phyloP scores from a whole-genome alignment of 345 rosid genomes.

The Alliaria petiolata region DNA sequence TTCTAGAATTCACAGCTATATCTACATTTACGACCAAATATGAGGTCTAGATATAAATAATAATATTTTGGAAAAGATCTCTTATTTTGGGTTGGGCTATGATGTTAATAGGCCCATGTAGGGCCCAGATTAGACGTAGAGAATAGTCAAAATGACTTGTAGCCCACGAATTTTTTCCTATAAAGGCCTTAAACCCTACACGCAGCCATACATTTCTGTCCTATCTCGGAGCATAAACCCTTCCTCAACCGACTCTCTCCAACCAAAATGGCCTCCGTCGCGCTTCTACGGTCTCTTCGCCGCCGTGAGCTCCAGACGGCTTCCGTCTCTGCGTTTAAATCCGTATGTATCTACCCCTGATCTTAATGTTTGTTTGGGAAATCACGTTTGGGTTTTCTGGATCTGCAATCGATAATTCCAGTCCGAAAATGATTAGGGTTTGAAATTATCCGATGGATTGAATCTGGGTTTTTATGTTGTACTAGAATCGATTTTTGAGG shows the following conservation, averaged over 20 bases:
- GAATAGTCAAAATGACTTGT: conserved; percentile 17
- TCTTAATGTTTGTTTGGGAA: neutral
- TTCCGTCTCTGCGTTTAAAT: conserved; percentile 44
- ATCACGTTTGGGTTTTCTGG: neutral
- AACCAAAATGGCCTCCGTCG: conserved; percentile 44
- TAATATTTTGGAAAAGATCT: neutral
- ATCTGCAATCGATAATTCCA: neutral
- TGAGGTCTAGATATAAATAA: neutral
- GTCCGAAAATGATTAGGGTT: neutral
- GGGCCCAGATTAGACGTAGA: neutral
- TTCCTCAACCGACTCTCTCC: conserved; percentile 7
- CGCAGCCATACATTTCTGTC: conserved; percentile 16
- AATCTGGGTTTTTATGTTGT: neutral
- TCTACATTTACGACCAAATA: neutral
- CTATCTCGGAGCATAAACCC: conserved; percentile 30
- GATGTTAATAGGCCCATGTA: conserved; percentile 2
- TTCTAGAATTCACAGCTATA: conserved; percentile 1
- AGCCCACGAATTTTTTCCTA: conserved; percentile 20
- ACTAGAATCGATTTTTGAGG: neutral
- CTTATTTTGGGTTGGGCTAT: neutral
- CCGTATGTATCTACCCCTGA: conserved; percentile 24
- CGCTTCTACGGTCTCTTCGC: conserved; percentile 41
- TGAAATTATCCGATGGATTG: neutral
- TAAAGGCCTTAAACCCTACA: conserved; percentile 31
- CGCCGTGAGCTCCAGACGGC: conserved; percentile 47